These are phyloP conservation scores for Candida pseudofarinosa DNA, from an alignment of 805 yeast genomes.

Conservation along the genomic window DNA sequence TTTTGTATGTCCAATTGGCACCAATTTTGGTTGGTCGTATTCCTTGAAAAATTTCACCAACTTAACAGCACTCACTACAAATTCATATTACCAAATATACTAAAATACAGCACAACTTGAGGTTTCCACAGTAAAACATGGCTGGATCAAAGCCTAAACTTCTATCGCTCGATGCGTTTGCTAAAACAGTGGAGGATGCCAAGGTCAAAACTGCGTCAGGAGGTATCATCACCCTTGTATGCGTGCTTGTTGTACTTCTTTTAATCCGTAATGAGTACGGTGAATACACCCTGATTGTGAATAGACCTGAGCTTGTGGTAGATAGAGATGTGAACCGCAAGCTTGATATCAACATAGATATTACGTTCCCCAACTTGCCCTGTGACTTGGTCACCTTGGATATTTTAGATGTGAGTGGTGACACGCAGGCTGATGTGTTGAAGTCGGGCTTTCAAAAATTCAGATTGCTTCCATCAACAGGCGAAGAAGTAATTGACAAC, in stretches of 20 bases:
- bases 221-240: conserved; percentile 76
- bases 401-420: conserved; percentile 86
- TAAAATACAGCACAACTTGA: background rate
- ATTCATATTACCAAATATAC: background rate
- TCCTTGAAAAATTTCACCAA: background rate
- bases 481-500: conserved; percentile 27
- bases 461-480: conserved; percentile 50
- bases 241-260: conserved; percentile 56
- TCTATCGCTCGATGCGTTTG: conserved; percentile 79
- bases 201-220: conserved; percentile 85
- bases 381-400: conserved; percentile 82
- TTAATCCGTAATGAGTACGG: conserved; percentile 71
- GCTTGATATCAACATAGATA: conserved; percentile 74
- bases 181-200: conserved; percentile 93
- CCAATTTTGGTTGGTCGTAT: background rate
- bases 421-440: conserved; percentile 67
- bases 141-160: conserved; percentile 31
- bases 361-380: conserved; percentile 80
- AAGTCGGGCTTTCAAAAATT: conserved; percentile 68
- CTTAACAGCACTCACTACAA: background rate
- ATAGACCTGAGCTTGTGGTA: conserved; percentile 81
- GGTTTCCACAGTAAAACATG: conserved; percentile 7
- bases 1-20: background rate
- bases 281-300: conserved; percentile 64
- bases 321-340: conserved; percentile 76